Conservation (phyloP, 805 yeast genomes). For the Starmerella apis region DNA sequence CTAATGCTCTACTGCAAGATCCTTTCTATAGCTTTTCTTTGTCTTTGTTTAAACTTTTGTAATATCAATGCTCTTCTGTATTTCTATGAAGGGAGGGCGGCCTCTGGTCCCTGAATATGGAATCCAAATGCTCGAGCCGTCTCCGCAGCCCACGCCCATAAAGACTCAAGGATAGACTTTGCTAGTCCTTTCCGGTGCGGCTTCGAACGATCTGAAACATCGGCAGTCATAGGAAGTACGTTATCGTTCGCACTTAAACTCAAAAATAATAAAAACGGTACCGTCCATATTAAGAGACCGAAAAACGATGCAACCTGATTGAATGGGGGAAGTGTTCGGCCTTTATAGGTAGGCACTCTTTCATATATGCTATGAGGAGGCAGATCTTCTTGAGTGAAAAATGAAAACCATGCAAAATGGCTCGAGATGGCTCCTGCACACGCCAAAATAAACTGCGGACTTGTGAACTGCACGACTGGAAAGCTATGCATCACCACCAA, state of each 20-base stretch:
- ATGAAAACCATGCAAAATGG: conserved; percentile 82
- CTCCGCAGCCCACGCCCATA: conserved; percentile 35
- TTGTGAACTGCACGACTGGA: conserved; percentile 69
- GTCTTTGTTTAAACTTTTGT: too few relatives aligned
- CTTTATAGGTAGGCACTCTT: conserved; percentile 48
- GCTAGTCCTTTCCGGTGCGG: conserved; percentile 23
- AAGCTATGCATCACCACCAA: conserved; percentile 66
- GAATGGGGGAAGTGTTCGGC: conserved; percentile 65
- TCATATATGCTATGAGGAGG: conserved; percentile 42
- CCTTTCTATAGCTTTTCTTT: too few relatives aligned
- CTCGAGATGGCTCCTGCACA: conserved; percentile 65
- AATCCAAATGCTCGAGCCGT: conserved; percentile 51
- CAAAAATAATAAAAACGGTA: conserved; percentile 86
- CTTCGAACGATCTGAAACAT: conserved; percentile 6
- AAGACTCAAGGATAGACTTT: conserved; percentile 12
- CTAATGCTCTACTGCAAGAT: too few relatives aligned
- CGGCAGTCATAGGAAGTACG: conserved; percentile 48
- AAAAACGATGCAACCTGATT: conserved; percentile 91
- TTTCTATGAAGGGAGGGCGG: background rate
- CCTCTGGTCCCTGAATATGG: conserved; percentile 34
- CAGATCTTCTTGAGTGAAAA: conserved; percentile 57
- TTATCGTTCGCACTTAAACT: conserved; percentile 87
- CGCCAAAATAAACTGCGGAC: conserved; percentile 59
- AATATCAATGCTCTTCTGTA: too few relatives aligned
- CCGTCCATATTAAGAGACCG: conserved; percentile 85